phyloP scores from a whole-genome alignment of 139 green algal genomes.

The Pleodorina starrii region DNA sequence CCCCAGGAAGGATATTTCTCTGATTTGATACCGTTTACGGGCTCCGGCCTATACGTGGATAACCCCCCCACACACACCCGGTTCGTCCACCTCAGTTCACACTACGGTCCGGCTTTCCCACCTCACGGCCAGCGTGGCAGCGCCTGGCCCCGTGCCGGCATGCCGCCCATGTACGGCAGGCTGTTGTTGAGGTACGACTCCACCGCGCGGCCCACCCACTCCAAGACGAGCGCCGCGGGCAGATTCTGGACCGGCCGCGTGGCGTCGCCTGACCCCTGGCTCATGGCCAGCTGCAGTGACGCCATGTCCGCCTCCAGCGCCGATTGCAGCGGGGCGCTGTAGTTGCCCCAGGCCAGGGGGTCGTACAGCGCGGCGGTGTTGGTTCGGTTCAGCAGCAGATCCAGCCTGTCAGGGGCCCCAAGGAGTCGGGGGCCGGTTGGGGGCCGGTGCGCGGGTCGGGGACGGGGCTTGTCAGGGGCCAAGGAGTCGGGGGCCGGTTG shows the following conservation, averaged over 20 bases:
- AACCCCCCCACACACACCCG: too few relatives aligned
- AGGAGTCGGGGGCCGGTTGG: too few relatives aligned
- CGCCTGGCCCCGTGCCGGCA: neutral
- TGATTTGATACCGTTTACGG: too few relatives aligned
- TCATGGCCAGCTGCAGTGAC: neutral
- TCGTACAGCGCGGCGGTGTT: slow-evolving; percentile 14
- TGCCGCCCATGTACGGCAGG: slow-evolving; percentile 40
- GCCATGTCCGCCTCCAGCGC: neutral
- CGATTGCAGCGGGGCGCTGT: neutral
- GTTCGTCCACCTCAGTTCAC: too few relatives aligned
- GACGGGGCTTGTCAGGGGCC: too few relatives aligned
- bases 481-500: too few relatives aligned
- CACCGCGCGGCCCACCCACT: neutral
- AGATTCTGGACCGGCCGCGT: slow-evolving; percentile 4
- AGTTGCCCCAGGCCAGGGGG: slow-evolving; percentile 16
- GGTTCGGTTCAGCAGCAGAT: slow-evolving; percentile 36
- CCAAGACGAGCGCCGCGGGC: neutral
- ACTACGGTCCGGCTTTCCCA: too few relatives aligned
- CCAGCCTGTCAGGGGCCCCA: slow-evolving; percentile 8
- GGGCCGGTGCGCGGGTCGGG: too few relatives aligned
- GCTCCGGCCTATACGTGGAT: too few relatives aligned
- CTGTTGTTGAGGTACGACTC: slow-evolving; percentile 34
- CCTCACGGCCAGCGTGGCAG: too few relatives aligned
- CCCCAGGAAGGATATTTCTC: too few relatives aligned
- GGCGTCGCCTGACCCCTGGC: neutral